A percentile compares a stretch with the other conserved stretches of the same genome.
phyloP scores from a whole-genome alignment of 257 asterid genomes.

The Prunella vulgaris region DNA sequence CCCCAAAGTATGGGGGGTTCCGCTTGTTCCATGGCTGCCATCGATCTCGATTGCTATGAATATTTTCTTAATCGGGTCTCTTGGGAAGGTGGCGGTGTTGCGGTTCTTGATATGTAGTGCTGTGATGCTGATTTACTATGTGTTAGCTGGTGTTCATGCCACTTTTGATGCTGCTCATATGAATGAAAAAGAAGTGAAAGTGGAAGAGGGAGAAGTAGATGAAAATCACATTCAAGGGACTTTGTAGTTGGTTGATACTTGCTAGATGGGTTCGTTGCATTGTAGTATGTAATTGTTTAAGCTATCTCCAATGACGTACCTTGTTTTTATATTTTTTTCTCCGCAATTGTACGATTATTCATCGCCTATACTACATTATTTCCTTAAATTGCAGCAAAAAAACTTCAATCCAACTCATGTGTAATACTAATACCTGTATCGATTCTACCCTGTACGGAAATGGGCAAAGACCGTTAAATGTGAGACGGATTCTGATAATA shows the following conservation, averaged over 20 bases:
- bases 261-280: too few relatives aligned
- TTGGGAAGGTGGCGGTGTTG: slow-evolving; percentile 61
- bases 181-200: slow-evolving; percentile 18
- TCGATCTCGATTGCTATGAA: slow-evolving; percentile 68
- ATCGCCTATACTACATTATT: too few relatives aligned
- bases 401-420: too few relatives aligned
- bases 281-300: too few relatives aligned
- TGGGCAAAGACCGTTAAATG: too few relatives aligned
- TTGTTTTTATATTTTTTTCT: too few relatives aligned
- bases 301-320: too few relatives aligned
- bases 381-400: too few relatives aligned
- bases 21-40: slow-evolving; percentile 92
- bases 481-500: too few relatives aligned
- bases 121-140: slow-evolving; percentile 70
- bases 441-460: too few relatives aligned
- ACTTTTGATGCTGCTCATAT: slow-evolving; percentile 78
- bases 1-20: slow-evolving; percentile 94
- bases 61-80: slow-evolving; percentile 77
- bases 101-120: slow-evolving; percentile 74
- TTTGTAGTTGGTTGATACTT: slow-evolving; percentile 6
- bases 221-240: slow-evolving; percentile 3
- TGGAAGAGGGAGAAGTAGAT: slow-evolving; percentile 39
- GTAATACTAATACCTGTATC: too few relatives aligned
- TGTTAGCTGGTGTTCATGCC: slow-evolving; percentile 82
- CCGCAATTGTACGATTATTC: too few relatives aligned